phyloP scores from a whole-genome alignment of 371 early-diverging fungal species.

The Mortierella sp. region DNA sequence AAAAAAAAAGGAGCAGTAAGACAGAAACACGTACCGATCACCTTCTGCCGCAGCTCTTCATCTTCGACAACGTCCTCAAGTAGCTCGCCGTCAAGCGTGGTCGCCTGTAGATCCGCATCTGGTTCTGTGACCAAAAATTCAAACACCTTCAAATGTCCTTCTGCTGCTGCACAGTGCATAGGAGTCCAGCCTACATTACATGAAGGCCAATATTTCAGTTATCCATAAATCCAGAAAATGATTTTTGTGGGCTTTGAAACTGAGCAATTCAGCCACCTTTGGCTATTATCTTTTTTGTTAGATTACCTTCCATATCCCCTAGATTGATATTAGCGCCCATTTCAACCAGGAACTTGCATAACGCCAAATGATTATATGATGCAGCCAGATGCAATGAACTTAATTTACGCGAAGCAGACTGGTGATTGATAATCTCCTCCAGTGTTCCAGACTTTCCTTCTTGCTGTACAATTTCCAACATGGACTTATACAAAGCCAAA shows the following conservation, averaged over 20 bases:
- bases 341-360: slow-evolving; percentile 62
- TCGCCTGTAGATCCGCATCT: slow-evolving; percentile 42
- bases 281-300: not conserved
- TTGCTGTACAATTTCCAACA: slow-evolving; percentile 20
- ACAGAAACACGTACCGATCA: slow-evolving; percentile 30
- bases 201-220: not conserved
- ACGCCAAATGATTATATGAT: slow-evolving; percentile 64
- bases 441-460: slow-evolving; percentile 33
- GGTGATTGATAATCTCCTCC: slow-evolving; percentile 38
- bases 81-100: slow-evolving; percentile 48
- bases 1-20: not conserved
- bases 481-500: slow-evolving; percentile 27
- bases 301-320: slow-evolving; percentile 61
- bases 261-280: not conserved
- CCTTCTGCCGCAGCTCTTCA: slow-evolving; percentile 44
- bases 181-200: slow-evolving; percentile 72
- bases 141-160: slow-evolving; percentile 67
- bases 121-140: slow-evolving; percentile 52
- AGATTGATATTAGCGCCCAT: slow-evolving; percentile 61
- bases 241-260: not conserved
- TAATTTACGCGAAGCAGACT: slow-evolving; percentile 60
- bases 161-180: slow-evolving; percentile 75
- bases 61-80: slow-evolving; percentile 56
- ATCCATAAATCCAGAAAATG: not conserved
- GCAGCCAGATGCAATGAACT: slow-evolving; percentile 70